Base-by-base conservation (phyloP, 2,329 filamentous ascomycete species). In the Paramyrothecium roridum region DNA sequence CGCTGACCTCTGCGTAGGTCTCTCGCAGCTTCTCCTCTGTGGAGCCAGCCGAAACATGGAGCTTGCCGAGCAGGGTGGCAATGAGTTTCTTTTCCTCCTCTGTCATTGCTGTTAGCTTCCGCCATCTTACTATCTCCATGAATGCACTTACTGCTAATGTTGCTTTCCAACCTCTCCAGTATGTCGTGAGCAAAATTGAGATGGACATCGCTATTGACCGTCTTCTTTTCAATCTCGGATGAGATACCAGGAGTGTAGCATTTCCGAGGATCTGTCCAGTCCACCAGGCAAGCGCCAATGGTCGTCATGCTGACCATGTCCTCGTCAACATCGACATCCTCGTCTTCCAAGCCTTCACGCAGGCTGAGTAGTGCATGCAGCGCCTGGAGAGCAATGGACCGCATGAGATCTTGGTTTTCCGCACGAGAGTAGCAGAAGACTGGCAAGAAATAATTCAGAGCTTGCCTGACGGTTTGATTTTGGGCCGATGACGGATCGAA, bases 241-340 rank as follows among this genome's bases (percentile, higher is more conserved):
- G 80, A 65, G 1, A 74, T 63, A 4, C 73, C 76, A 60, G 76
- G 80, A 55, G 70, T 81, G 73, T 74, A 89, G 74, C 76, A 90
- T 70, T 96, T 93, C 51, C 93, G 81, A 40, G 93, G 92, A 70
- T 98, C 93, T 0, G 93, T 98, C 95, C 93, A 98, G 69, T 98
- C 93, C 1, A 93, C 85, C 8, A 98, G 76, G 65, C 92, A 93
- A 3, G 90, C 86, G 1, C 90, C 91, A 56, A 96, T 90, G 3
- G 87, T 84, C 47, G 84, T 82, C 60, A 96, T 82, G 63, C 87
- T 86, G 10, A 93, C 89, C 85, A 96, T 92, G 60, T 86, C 87
- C 56, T 89, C 88, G 40, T 84, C 84, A 12, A 89, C 84, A 52
- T 91, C 89, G 19, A 87, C 86, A 50, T 90, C 88, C 33, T 90